Base-by-base conservation (phyloP, 129 eudicot species). In the Mikania micrantha region DNA sequence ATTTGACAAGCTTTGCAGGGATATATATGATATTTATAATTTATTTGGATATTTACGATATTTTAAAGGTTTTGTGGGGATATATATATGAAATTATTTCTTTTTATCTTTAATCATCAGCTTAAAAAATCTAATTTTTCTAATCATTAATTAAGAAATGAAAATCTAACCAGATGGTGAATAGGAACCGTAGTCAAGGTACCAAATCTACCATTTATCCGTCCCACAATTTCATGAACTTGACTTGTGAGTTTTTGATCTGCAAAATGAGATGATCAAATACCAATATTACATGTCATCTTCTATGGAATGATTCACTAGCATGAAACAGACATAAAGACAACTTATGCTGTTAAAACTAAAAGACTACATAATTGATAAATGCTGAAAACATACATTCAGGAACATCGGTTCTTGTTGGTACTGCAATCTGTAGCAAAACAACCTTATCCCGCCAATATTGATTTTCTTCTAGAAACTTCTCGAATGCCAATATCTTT, bases 231-330 rank as follows among this genome's bases (percentile, higher is more conserved):
- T 80, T 92, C 98, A 77, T 92, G 96, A 79, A 92, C 98, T 62
- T 92, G 98, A 80, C 96, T 88, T 22, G 98, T 92, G 68, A 92
- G 98, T 73, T 88, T 92, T 82, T 92, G 96, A 85, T 92, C 98
- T 92, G 80, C 35, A 21, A 56, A 64, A 71, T 35, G 60, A 79
- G 25, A 57, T 28, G 36, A 22, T 47, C 12, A 56, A 77, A 63
- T 69, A 8, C 42, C 19, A 39, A 79, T 35, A 27, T 47, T 17
- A 71, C 42, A 44, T 67, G 65, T 76, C 60, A 41, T 16, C 20
- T 29, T n/a, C 24, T 69, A 50, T 36, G 34, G 34, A 31, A 50
- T 59, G 13, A 64, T 9, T 65, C 29, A n/a, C 21, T 56, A 56
- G 38, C 62, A 56, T 31, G 41, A 53, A 38, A 39, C 36, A 31